phyloP scores from a whole-genome alignment of 2,329 filamentous ascomycete species.

The Aspergillus sp. region DNA sequence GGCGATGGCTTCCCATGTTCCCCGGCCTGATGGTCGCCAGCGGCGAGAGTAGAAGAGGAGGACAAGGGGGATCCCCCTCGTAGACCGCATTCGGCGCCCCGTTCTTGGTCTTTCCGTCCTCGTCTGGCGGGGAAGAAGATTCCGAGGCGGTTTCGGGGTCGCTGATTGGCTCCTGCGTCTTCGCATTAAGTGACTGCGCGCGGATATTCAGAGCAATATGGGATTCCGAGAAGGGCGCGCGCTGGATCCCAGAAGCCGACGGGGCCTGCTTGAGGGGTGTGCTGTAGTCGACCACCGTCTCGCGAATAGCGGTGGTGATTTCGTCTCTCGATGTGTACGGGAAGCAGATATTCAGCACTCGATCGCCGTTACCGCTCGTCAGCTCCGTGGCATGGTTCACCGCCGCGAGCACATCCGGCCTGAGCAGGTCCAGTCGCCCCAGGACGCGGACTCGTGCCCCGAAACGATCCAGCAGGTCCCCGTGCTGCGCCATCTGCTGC shows the following conservation, averaged over 20 bases:
- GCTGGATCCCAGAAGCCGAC: conserved; percentile 23
- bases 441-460: conserved; percentile 79
- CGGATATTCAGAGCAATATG: conserved; percentile 81
- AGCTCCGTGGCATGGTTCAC: conserved; percentile 78
- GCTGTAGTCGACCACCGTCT: conserved; percentile 79
- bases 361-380: conserved; percentile 75
- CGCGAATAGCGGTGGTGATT: conserved; percentile 80
- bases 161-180: conserved; percentile 33
- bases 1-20: conserved; percentile 24
- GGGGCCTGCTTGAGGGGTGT: conserved; percentile 49
- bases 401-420: conserved; percentile 77
- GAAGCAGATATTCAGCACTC: conserved; percentile 87
- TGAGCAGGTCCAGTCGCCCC: conserved; percentile 73
- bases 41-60: conserved; percentile 42
- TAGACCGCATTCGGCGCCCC: conserved; percentile 18
- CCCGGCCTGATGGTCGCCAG: conserved; percentile 17
- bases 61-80: conserved; percentile 30
- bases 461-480: conserved; percentile 84
- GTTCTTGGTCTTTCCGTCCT: conserved; percentile 27
- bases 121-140: conserved; percentile 32
- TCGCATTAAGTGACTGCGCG: conserved; percentile 44
- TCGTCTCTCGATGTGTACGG: conserved; percentile 95
- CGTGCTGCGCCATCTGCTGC: conserved; percentile 82
- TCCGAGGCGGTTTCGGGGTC: conserved; percentile 38
- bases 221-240: conserved; percentile 73